Conservation (phyloP, 2,329 filamentous ascomycete species). For the Trichoderma pleuroti region DNA sequence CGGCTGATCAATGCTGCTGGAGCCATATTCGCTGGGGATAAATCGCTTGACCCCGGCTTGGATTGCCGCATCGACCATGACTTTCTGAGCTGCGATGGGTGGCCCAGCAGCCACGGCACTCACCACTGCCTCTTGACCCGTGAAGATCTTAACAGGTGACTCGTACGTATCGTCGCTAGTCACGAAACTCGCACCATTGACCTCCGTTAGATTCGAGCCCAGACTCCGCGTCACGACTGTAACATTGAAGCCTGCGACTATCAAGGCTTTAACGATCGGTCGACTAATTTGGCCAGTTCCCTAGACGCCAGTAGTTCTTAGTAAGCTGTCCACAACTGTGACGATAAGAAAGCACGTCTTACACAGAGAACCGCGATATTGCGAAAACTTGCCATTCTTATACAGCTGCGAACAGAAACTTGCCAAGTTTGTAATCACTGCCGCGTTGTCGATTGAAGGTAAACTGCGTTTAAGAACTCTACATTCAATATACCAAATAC, state of each 20-base stretch:
- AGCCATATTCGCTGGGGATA: neutral
- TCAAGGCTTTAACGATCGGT: neutral
- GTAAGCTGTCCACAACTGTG: neutral
- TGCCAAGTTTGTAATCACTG: neutral
- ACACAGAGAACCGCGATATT: neutral
- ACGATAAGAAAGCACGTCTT: neutral
- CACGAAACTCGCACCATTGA: neutral
- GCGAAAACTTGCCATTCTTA: neutral
- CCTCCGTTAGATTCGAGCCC: neutral
- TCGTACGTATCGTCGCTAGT: neutral
- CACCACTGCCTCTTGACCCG: neutral
- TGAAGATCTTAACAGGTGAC: neutral
- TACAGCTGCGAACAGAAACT: neutral
- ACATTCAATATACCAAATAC: neutral
- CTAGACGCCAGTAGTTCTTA: neutral
- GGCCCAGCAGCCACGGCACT: neutral
- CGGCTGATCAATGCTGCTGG: neutral
- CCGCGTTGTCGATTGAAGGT: neutral
- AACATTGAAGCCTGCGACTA: neutral
- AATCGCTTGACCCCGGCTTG: neutral
- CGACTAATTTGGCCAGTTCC: neutral
- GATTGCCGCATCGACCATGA: neutral
- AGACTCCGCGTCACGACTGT: neutral
- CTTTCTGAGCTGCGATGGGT: neutral
- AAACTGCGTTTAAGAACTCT: neutral